Percentiles rank a stretch among this genome's conserved stretches.
These are phyloP conservation scores for Suillus subluteus DNA, from an alignment of 768 basidiomycete species.

Conservation along the genomic window DNA sequence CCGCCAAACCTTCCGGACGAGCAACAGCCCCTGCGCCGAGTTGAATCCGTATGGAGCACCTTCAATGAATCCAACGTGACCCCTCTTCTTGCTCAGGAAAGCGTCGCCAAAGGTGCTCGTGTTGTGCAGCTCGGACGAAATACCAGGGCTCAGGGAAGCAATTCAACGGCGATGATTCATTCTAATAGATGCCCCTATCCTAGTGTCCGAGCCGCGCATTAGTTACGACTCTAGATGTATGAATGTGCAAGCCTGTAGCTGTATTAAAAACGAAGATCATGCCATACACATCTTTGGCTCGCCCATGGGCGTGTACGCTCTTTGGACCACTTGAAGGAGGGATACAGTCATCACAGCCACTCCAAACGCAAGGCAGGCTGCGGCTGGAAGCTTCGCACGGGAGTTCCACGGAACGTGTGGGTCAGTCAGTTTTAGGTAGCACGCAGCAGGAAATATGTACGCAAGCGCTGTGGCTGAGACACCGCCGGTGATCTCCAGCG, in stretches of 20 bases:
- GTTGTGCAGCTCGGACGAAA: constrained; percentile 60
- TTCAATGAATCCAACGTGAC: constrained; percentile 69
- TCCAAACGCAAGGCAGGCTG: constrained; percentile 75
- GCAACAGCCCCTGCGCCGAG: constrained; percentile 52
- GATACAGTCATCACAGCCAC: constrained; percentile 76
- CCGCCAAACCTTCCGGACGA: constrained; percentile 47
- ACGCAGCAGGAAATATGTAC: constrained; percentile 89
- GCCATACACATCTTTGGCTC: constrained; percentile 70
- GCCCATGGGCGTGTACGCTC: constrained; percentile 77
- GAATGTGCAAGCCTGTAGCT: constrained; percentile 20
- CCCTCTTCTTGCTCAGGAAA: constrained; percentile 73
- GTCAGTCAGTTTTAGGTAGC: constrained; percentile 77
- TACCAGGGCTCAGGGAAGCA: constrained; percentile 56
- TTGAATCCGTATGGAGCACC: constrained; percentile 70
- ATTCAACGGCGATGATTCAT: constrained; percentile 28
- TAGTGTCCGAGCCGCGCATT: background rate
- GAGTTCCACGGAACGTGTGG: constrained; percentile 63
- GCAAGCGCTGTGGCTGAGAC: constrained; percentile 89
- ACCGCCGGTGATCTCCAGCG: constrained; percentile 99
- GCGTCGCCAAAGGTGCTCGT: constrained; percentile 63
- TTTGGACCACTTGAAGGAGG: constrained; percentile 73
- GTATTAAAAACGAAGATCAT: background rate
- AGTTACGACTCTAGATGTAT: constrained; percentile 19
- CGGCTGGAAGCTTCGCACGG: constrained; percentile 74
- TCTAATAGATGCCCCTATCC: background rate